phyloP scores from a whole-genome alignment of 192 early-diverging fungal species.

The Backusella tuberculispora region DNA sequence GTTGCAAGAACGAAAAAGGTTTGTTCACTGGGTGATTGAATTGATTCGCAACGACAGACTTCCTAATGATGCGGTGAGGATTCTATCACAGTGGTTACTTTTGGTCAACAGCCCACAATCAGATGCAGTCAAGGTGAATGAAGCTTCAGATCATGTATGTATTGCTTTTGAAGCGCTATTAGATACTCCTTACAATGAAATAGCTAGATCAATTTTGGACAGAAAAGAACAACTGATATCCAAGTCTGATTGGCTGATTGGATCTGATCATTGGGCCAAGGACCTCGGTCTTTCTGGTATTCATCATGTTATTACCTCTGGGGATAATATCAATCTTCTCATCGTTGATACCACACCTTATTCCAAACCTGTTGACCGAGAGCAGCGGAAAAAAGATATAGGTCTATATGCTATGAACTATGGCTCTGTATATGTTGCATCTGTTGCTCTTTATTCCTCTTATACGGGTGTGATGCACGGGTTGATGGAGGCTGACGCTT shows the following conservation, averaged over 20 bases:
- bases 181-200: not conserved
- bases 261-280: conserved; percentile 83
- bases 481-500: conserved; percentile 87
- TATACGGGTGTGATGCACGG: conserved; percentile 88
- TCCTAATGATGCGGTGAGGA: conserved; percentile 47
- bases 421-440: conserved; percentile 88
- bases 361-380: conserved; percentile 52
- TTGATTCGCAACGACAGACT: conserved; percentile 56
- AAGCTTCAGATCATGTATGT: conserved; percentile 22
- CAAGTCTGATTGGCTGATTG: conserved; percentile 86
- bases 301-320: conserved; percentile 86
- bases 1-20: conserved; percentile 67
- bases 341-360: conserved; percentile 88
- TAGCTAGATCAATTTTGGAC: conserved; percentile 28
- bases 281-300: conserved; percentile 88
- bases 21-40: conserved; percentile 61
- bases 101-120: conserved; percentile 40
- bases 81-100: conserved; percentile 68
- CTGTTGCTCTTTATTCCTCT: conserved; percentile 82
- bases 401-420: conserved; percentile 96
- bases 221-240: conserved; percentile 51
- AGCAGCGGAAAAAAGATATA: conserved; percentile 88
- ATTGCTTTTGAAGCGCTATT: not conserved
- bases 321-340: conserved; percentile 86
- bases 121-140: conserved; percentile 4